These are phyloP conservation scores for Tulasnella sp. DNA, from an alignment of 768 basidiomycete genomes.

Conservation along the genomic window DNA sequence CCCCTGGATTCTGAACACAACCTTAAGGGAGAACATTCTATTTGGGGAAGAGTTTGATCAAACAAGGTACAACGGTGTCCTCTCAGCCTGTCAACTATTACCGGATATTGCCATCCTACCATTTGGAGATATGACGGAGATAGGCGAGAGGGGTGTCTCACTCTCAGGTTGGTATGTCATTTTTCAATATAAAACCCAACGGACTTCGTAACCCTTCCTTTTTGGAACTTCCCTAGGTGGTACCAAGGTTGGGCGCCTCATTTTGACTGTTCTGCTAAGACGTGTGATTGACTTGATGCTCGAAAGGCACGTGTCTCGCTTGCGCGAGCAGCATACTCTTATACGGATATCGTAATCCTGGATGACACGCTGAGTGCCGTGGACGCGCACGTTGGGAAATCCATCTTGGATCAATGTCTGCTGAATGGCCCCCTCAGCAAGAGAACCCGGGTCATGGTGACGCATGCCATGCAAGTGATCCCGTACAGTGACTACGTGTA, in stretches of 20 bases:
- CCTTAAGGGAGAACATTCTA: conserved; percentile 28
- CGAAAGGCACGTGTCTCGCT: conserved; percentile 60
- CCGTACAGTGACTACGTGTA: conserved; percentile 53
- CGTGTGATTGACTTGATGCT: not conserved
- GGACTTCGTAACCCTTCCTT: too few relatives aligned
- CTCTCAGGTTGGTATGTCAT: conserved; percentile 17
- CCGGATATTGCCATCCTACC: conserved; percentile 28
- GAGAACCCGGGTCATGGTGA: conserved; percentile 35
- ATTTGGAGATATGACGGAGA: conserved; percentile 28
- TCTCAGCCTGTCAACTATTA: conserved; percentile 21
- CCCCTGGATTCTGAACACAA: conserved; percentile 28
- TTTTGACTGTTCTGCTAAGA: too few relatives aligned
- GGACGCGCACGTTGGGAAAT: conserved; percentile 63
- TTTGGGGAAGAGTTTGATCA: conserved; percentile 28
- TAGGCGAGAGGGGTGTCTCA: conserved; percentile 30
- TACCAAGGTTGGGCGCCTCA: not conserved
- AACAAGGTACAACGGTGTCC: conserved; percentile 24
- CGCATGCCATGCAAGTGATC: conserved; percentile 46
- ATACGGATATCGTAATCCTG: conserved; percentile 59
- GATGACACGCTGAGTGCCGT: conserved; percentile 77
- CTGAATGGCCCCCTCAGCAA: conserved; percentile 20
- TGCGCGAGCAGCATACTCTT: conserved; percentile 66
- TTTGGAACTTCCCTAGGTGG: too few relatives aligned
- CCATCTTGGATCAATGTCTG: conserved; percentile 51
- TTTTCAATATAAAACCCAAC: too few relatives aligned